Evolutionary conservation across 495 filamentous ascomycete species (phyloP).

Genomic region (Staphylotrichum tortipilum): DNA sequence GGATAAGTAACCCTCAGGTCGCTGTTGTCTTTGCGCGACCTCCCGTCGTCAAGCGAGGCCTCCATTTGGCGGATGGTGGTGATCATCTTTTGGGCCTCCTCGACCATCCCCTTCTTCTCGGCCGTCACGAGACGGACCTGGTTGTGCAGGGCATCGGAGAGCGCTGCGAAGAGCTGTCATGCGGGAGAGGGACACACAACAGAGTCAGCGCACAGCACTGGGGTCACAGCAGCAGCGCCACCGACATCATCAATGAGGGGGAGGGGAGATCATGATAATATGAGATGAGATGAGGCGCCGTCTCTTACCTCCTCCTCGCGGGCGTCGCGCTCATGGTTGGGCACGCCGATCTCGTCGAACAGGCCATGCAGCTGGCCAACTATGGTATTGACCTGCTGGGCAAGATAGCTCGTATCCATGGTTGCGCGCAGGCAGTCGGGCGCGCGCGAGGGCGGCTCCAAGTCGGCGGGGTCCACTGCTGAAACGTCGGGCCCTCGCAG

Average conservation of each 20-base stretch:
- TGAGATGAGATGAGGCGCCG: not conserved
- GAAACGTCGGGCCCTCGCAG: no score
- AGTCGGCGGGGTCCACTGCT: not conserved
- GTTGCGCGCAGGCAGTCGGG: not conserved
- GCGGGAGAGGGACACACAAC: no score
- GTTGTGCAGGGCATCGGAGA: slow-evolving; percentile 79
- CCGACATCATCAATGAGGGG: no score
- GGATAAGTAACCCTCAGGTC: slow-evolving; percentile 71
- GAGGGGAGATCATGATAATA: no score
- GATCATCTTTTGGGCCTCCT: slow-evolving; percentile 81
- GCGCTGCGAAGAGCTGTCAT: slow-evolving; percentile 72
- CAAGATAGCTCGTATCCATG: slow-evolving; percentile 88
- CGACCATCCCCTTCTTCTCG: slow-evolving; percentile 79
- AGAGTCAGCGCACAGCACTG: slow-evolving; percentile 22
- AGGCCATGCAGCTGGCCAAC: slow-evolving; percentile 82
- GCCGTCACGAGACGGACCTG: slow-evolving; percentile 70
- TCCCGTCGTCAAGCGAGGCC: slow-evolving; percentile 69
- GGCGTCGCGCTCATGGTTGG: slow-evolving; percentile 77
- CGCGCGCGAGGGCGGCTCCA: no score
- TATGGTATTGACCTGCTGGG: slow-evolving; percentile 88
- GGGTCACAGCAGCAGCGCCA: not conserved
- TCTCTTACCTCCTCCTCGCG: slow-evolving; percentile 69
- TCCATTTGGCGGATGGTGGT: slow-evolving; percentile 88
- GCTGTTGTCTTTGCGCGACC: slow-evolving; percentile 50
- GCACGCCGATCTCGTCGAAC: slow-evolving; percentile 93